Conservation (phyloP, 345 rosid species). For the Psidium friedrichsthalianum region DNA sequence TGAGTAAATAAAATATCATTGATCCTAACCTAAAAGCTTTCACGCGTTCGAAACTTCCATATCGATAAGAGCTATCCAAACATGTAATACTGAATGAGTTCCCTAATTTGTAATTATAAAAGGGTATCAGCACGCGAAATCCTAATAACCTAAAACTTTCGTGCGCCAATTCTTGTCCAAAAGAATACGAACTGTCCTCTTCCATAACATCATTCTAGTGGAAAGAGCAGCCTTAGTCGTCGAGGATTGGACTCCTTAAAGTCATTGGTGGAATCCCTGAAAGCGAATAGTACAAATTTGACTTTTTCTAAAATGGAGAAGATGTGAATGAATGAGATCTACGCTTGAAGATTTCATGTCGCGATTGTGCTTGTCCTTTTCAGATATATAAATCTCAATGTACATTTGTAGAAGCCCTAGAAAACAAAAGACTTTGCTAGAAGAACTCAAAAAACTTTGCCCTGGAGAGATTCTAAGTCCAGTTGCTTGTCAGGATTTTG, state of each 20-base stretch:
- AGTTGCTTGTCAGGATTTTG: not conserved
- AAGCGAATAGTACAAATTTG: not conserved
- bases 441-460: not conserved
- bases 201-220: not conserved
- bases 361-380: slow-evolving; percentile 8
- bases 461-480: not conserved
- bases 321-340: slow-evolving; percentile 15
- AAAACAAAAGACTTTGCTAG: not conserved
- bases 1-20: not conserved
- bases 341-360: slow-evolving; percentile 2
- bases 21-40: not conserved
- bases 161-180: not conserved
- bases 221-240: not conserved
- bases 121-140: not conserved
- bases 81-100: not conserved
- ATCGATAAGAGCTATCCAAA: not conserved
- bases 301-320: not conserved
- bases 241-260: not conserved
- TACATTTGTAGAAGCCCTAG: not conserved
- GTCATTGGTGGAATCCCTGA: not conserved
- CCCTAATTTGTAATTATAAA: not conserved
- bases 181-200: not conserved
- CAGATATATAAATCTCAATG: not conserved
- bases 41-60: accelerated
- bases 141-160: not conserved